Conservation (phyloP, 352 stramenopile genomes). For the Phytophthora aleatoria region DNA sequence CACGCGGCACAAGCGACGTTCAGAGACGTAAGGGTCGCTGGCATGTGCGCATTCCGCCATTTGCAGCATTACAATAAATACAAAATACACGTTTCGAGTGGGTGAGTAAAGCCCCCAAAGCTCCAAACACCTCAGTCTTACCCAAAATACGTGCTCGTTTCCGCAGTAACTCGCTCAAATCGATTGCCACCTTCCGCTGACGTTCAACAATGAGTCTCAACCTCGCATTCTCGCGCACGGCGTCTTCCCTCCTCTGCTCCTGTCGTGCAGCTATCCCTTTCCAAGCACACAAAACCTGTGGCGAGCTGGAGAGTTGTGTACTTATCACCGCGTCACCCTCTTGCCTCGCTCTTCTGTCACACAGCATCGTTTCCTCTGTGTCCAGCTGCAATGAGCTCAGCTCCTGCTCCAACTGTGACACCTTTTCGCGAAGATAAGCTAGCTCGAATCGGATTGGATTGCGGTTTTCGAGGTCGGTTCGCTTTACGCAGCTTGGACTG, state of each 20-base stretch:
- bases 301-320: conserved; percentile 1
- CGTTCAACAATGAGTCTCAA: conserved; percentile 43
- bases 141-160: conserved; percentile 9
- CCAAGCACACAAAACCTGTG: conserved; percentile 14
- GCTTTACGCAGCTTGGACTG: conserved; percentile 1
- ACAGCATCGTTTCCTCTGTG: background rate
- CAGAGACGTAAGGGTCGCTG: background rate
- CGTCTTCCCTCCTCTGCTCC: conserved; percentile 26
- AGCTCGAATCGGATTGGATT: conserved; percentile 52
- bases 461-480: conserved; percentile 14
- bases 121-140: background rate
- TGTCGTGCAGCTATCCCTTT: conserved; percentile 32
- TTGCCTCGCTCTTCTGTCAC: background rate
- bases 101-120: background rate
- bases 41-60: conserved; percentile 11
- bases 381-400: conserved; percentile 32
- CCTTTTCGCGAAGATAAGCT: conserved; percentile 63
- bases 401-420: conserved; percentile 49
- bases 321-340: background rate
- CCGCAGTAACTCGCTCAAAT: conserved; percentile 10
- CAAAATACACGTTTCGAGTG: background rate
- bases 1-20: conserved; percentile 9
- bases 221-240: conserved; percentile 39
- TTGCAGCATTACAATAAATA: conserved; percentile 3
- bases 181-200: conserved; percentile 12